Evolutionary conservation across 192 early-diverging fungal genomes (phyloP).

Genomic region (Podila horticola): DNA sequence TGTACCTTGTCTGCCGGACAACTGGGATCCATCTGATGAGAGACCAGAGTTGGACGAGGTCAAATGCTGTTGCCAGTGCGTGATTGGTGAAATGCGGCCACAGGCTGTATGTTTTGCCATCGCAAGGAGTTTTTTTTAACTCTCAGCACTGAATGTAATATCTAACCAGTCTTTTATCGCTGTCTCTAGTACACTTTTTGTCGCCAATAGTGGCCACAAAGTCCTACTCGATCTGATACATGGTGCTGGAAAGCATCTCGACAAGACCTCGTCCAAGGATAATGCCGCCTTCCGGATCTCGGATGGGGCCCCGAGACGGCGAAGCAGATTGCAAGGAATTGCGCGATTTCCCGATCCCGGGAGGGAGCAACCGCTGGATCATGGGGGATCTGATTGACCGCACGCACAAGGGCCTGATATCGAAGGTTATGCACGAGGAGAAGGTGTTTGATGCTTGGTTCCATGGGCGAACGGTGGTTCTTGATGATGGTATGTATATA

Average conservation of each 20-base stretch:
- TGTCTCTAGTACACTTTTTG: too few species aligned
- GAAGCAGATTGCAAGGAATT: constrained; percentile 20
- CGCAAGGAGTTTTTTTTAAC: too few species aligned
- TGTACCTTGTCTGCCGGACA: too few species aligned
- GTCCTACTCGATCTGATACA: constrained; percentile 1
- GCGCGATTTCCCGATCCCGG: not conserved
- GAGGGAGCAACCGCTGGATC: not conserved
- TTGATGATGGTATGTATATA: constrained; percentile 8
- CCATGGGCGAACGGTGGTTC: constrained; percentile 9
- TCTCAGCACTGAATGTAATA: too few species aligned
- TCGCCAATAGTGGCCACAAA: too few species aligned
- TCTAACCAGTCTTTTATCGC: too few species aligned
- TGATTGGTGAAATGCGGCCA: too few species aligned
- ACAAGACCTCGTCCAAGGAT: not conserved
- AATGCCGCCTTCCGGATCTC: not conserved
- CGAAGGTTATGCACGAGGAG: constrained; percentile 16
- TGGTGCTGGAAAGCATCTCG: not conserved
- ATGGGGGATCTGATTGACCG: constrained; percentile 13
- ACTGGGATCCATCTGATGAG: too few species aligned
- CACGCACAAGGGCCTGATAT: not conserved
- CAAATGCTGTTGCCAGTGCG: too few species aligned
- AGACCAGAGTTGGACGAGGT: too few species aligned
- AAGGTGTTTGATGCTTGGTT: constrained; percentile 40
- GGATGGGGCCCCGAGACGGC: constrained; percentile 7
- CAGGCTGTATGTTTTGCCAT: too few species aligned